Base-by-base conservation (phyloP, 164 flowering plant genomes). In the Vitis vinifera region DNA sequence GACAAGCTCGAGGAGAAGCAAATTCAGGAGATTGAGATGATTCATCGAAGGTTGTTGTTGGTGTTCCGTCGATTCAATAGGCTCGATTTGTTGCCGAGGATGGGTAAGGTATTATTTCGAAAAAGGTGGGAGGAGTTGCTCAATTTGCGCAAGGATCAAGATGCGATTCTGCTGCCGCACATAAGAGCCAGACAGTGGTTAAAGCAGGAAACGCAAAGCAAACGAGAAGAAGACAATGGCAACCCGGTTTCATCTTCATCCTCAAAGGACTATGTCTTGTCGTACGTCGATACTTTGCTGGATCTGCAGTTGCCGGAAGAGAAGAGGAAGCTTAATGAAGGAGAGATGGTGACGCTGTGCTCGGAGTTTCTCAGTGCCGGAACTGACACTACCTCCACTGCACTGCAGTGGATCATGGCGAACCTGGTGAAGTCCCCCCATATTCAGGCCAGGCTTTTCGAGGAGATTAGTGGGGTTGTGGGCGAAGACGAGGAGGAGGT, bases 291-390 rank as follows among this genome's bases (percentile, higher is more conserved):
- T 14, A 71, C 81, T 0, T 37, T 78, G 23, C 47, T 72, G 3
- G 66, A 64, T 8, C 23, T 79, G 19, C 44, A 69, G 4, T 48
- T 71, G 1, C 66, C 69, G 12, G 77, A 60, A 0, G 68, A 70
- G 44, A 64, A 75, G 9, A 59, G 76, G 5, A 67, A 79, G 69
- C 65, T 85, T 4, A 48, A 68, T 0, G 72, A 68, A 1, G 59
- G 55, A 14, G 88, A 82, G 50, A 73, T 82, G 19, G 71, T 78
- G 64, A 69, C 53, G 63, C 8, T 80, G 13, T 83, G 86, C 63
- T 63, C 80, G 3, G 86, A 85, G 61, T 79, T 86, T 65, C 68
- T 86, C 6, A 70, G 62, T 47, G 87, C 74, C 0, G 86, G 86
- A 15, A 84, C 84, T 0, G 87, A 86, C 59, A 84, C 86, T 0